Conservation (phyloP, 139 green algal species). For the Pleodorina starrii region DNA sequence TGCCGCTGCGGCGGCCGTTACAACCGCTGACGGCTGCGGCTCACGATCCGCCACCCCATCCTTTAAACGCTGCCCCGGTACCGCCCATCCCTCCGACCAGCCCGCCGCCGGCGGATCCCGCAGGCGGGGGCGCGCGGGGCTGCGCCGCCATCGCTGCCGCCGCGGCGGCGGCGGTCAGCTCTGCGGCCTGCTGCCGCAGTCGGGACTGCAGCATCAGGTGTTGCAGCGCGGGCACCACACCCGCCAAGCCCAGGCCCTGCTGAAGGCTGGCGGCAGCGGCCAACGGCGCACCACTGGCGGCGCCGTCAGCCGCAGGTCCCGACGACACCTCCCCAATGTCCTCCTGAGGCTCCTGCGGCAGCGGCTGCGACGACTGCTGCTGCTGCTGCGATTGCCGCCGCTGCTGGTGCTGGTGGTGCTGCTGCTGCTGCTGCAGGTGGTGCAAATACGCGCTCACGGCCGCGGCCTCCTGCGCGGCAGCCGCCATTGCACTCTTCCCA, state of each 20-base stretch:
- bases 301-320: too few relatives aligned
- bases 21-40: too few relatives aligned
- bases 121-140: background rate
- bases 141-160: background rate
- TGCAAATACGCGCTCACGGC: background rate
- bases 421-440: background rate
- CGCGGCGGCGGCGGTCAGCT: conserved; percentile 5
- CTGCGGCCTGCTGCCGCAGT: conserved; percentile 22
- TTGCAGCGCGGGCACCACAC: conserved; percentile 8
- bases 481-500: too few relatives aligned
- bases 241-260: background rate
- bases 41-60: too few relatives aligned
- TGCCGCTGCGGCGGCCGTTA: too few relatives aligned
- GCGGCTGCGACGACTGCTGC: background rate
- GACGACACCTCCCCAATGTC: too few relatives aligned
- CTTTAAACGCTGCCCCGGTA: too few relatives aligned
- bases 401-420: background rate
- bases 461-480: background rate
- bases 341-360: background rate
- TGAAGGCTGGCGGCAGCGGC: too few relatives aligned
- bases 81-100: too few relatives aligned
- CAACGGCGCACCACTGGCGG: too few relatives aligned
- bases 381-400: background rate
- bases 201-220: conserved; percentile 10
- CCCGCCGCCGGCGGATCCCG: background rate